Evolutionary conservation across 768 basidiomycete genomes (phyloP).

Genomic region (Neoboletus brunneissimus): DNA sequence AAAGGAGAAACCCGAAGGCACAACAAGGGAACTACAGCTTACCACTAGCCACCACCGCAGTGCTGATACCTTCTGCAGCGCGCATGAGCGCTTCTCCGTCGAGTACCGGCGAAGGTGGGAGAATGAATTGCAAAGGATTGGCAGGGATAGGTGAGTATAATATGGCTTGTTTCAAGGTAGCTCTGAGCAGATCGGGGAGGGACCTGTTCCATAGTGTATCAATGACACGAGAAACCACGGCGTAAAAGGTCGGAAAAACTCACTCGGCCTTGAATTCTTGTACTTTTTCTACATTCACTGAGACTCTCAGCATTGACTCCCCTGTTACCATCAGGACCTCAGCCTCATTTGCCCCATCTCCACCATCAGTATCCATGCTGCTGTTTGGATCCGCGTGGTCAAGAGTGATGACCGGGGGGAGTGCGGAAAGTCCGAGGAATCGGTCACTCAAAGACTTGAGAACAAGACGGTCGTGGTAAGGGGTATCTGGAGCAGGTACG

Average conservation of each 20-base stretch:
- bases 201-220: slow-evolving; percentile 48
- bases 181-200: slow-evolving; percentile 64
- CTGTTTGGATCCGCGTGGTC: slow-evolving; percentile 16
- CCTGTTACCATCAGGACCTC: slow-evolving; percentile 51
- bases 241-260: slow-evolving; percentile 14
- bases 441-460: slow-evolving; percentile 67
- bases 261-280: slow-evolving; percentile 62
- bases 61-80: slow-evolving; percentile 74
- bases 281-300: slow-evolving; percentile 60
- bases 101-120: slow-evolving; percentile 63
- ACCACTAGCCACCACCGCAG: slow-evolving; percentile 74
- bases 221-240: neutral
- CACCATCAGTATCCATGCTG: slow-evolving; percentile 9
- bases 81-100: slow-evolving; percentile 78
- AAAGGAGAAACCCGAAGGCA: neutral
- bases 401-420: slow-evolving; percentile 19
- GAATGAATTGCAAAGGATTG: slow-evolving; percentile 79
- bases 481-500: slow-evolving; percentile 46
- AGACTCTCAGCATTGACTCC: slow-evolving; percentile 65
- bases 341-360: slow-evolving; percentile 10
- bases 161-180: slow-evolving; percentile 81
- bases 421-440: slow-evolving; percentile 67
- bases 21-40: slow-evolving; percentile 1
- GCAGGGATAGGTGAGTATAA: slow-evolving; percentile 69
- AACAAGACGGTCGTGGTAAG: slow-evolving; percentile 69